Base-by-base conservation (phyloP, 441 rosid genomes). In the Manihot esculenta region DNA sequence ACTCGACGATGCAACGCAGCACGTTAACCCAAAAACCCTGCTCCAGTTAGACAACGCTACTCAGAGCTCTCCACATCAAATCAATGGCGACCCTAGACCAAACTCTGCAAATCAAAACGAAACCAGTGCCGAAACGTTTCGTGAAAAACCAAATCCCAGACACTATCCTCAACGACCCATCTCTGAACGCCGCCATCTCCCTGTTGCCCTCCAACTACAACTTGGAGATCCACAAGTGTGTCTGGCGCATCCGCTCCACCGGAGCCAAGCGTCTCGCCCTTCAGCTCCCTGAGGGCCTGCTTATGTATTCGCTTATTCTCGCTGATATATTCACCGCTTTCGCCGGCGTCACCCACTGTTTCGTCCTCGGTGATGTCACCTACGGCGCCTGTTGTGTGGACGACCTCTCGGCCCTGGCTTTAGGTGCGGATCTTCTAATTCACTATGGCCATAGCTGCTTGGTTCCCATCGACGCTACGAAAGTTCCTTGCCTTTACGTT, bases 391-490 rank as follows among this genome's bases (percentile, higher is more conserved):
- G 98, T 77, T 94, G 99, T 81, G 85, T 90, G 23, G 98, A 94
- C 57, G 98, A 92, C 77, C 81, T 86, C 76, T 83, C 98, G 0
- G 96, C 98, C 49, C 27, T 71, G 55, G 89, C 99, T 3, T 81
- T 94, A n/a, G 82, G 85, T 13, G 94, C 94, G 20, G 96, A 94
- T 76, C 80, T 94, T 57, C 84, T 94, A 10, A 89, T 94, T 27
- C 99, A 92, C 69, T 94, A 90, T 64, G 99, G 98, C 30, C 99
- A 92, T 56, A 90, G 97, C 48, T 94, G 99, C 69, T 86, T 94
- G 42, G 93, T 92, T 5, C 99, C 98, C 5, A 88, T 94, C 1
- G 94, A 92, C 69, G 76, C 82, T 44, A 84, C 96, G 1, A 73
- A 82, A 64, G 80, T 94, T 45, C 98, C 99, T 26, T 90, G 96